A percentile compares a stretch with the other conserved stretches of the same genome.
These are phyloP conservation scores for Agrocybe pediades DNA, from an alignment of 768 basidiomycete species.

Conservation along the genomic window DNA sequence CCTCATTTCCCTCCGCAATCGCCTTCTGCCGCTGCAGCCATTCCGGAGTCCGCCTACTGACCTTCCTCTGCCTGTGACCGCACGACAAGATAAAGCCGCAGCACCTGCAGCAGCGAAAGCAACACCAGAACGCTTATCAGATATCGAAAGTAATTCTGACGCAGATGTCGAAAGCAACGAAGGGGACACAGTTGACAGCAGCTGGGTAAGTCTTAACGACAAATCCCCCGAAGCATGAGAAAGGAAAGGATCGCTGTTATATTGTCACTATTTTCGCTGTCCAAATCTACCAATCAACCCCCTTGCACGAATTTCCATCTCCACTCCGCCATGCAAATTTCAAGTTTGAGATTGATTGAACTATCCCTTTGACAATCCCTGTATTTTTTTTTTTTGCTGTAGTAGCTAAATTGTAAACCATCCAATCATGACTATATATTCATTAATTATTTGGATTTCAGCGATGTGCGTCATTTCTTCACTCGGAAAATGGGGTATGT, in stretches of 20 bases:
- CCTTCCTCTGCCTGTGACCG: slow-evolving; percentile 25
- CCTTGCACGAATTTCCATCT: neutral
- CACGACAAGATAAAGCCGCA: slow-evolving; percentile 11
- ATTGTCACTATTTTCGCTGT: neutral
- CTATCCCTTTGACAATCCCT: too few species aligned
- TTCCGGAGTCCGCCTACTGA: slow-evolving; percentile 36
- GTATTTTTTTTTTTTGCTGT: neutral
- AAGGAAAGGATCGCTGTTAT: neutral
- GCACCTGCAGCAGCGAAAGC: slow-evolving; percentile 8
- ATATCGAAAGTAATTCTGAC: slow-evolving; percentile 59
- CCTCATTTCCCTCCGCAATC: slow-evolving; percentile 63
- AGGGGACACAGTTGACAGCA: slow-evolving; percentile 55
- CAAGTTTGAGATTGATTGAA: neutral
- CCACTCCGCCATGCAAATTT: neutral
- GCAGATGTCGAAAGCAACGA: slow-evolving; percentile 68
- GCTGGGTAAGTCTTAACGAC: slow-evolving; percentile 69
- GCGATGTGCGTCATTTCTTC: neutral
- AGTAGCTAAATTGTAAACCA: neutral
- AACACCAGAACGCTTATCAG: slow-evolving; percentile 15
- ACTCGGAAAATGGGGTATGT: too few species aligned
- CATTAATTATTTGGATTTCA: neutral
- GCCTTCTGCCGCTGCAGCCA: slow-evolving; percentile 55
- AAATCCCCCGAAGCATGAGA: slow-evolving; percentile 13
- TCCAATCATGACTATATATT: neutral
- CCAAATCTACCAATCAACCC: neutral